Conservation (phyloP, 768 basidiomycete genomes). For the Suillus discolor region DNA sequence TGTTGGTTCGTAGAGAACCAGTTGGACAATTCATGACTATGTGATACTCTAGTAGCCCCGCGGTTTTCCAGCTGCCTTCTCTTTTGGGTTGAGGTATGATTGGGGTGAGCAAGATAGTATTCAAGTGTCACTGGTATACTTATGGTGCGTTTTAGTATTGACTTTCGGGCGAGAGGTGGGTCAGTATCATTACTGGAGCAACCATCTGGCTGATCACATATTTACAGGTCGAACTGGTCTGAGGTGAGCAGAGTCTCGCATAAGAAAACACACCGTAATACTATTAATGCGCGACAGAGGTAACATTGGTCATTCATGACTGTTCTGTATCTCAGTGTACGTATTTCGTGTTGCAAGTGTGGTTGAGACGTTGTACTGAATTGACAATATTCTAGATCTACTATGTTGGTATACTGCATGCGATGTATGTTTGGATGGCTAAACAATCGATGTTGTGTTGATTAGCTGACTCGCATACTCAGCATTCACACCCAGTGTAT, state of each 20-base stretch:
- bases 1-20: not conserved
- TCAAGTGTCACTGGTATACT: no score
- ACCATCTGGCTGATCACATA: not conserved
- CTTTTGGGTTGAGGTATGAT: not conserved
- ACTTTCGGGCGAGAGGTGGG: not conserved
- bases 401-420: not conserved
- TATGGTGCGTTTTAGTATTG: not conserved
- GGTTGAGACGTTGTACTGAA: not conserved
- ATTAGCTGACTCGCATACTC: not conserved
- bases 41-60: no score
- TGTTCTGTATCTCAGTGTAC: not conserved
- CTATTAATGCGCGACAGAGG: not conserved
- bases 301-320: not conserved
- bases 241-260: not conserved
- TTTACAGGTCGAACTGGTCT: not conserved
- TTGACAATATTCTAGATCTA: not conserved
- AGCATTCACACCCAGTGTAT: not conserved
- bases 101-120: not conserved
- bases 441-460: no score
- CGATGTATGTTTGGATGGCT: not conserved
- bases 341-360: not conserved
- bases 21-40: no score
- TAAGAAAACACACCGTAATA: not conserved
- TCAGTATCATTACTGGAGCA: not conserved
- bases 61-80: not conserved